Evolutionary conservation across 208 protist genomes (phyloP), one percentile per base, ranked within the genome.

Genomic region (Acanthamoeba sp.): DNA sequence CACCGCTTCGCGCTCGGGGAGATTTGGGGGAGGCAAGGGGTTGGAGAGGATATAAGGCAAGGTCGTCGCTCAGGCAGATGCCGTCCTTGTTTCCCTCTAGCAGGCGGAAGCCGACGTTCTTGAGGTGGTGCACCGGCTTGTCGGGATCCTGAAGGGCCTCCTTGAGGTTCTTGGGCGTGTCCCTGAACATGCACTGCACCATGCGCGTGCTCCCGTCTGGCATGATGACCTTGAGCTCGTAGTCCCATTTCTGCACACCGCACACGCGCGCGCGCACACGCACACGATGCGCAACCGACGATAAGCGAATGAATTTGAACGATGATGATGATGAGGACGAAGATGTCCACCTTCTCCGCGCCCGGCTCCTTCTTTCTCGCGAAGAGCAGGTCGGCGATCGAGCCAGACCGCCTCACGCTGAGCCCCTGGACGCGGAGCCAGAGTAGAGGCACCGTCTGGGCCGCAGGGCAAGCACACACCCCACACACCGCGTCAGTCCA

Each of bases 121-220:
- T 87, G 45, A 87, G 40, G 10, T 87, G 78, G 6, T 12, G 27
- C 32, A 40, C 1, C 64, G 64, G 64, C 64, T 42, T 73, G 64
- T 73, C 64, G 34, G 64, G 32, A n/a, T 73, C 64, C 64, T 73
- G 64, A 6, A 87, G 42, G 24, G 78, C 78, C 36, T 87, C 78
- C 78, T 87, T 87, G 38, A 87, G 29, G 32, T 42, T 59, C 50
- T 87, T 87, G 71, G 50, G 78, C 29, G 78, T 62, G 32, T 87
- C 78, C 78, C 32, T 45, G 78, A 27, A 38, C 10, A 55, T 12
- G 32, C 50, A 87, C 32, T 42, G 78, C 16, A 87, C 50, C 42
- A 87, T 34, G 22, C 78, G 27, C 34, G 32, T 55, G n/a, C 78
- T 73, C 18, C 64, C 64, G 34, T 73, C 64, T n/a, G 64, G 64